Conservation (phyloP, 2,329 filamentous ascomycete species). For the Verruconis gallopava region DNA sequence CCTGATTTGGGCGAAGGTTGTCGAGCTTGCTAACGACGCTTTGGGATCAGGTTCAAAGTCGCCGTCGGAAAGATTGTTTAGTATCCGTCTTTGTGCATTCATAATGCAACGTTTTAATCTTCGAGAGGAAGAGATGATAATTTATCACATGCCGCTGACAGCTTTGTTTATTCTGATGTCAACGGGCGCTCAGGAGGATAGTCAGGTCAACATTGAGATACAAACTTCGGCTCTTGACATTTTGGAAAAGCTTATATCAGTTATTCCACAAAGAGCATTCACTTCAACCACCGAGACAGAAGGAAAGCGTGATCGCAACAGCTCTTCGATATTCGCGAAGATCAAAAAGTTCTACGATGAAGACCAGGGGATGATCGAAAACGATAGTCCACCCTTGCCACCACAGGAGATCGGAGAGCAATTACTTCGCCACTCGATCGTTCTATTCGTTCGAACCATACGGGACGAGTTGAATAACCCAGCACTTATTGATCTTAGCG, state of each 20-base stretch:
- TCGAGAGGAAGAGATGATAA: constrained; percentile 89
- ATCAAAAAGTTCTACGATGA: constrained; percentile 3
- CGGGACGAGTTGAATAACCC: not conserved
- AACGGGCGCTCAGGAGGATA: constrained; percentile 24
- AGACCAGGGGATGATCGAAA: constrained; percentile 6
- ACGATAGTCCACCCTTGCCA: not conserved
- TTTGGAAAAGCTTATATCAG: constrained; percentile 23
- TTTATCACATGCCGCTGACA: constrained; percentile 68
- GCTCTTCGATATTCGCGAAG: not conserved
- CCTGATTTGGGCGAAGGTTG: constrained; percentile 77
- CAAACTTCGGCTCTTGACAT: constrained; percentile 21
- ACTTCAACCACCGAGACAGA: not conserved
- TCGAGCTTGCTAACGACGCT: constrained; percentile 46
- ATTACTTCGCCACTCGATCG: constrained; percentile 5
- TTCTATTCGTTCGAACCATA: constrained; percentile 5
- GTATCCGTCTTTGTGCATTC: constrained; percentile 65
- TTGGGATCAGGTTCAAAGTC: constrained; percentile 36
- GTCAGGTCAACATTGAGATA: not conserved
- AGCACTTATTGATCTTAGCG: not conserved
- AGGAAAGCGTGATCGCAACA: not conserved
- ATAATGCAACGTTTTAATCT: constrained; percentile 83
- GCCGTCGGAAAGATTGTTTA: constrained; percentile 38
- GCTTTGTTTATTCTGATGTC: constrained; percentile 48
- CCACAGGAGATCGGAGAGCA: not conserved
- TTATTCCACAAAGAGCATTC: constrained; percentile 19